Percentiles rank a stretch among this genome's conserved stretches.
phyloP scores from a whole-genome alignment of 208 protist species.

The Blechomonas ayalai region DNA sequence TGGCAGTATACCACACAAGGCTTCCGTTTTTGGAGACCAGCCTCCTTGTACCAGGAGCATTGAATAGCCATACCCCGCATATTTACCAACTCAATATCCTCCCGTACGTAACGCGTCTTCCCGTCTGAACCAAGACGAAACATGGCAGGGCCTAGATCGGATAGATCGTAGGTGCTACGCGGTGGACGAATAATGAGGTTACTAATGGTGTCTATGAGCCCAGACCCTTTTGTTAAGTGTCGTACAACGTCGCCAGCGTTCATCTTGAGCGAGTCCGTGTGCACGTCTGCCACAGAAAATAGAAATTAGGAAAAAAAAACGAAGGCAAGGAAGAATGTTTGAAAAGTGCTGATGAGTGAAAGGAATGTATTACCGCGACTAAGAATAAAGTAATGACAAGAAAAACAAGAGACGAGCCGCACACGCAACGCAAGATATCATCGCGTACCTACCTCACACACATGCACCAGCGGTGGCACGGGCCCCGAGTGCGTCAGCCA shows the following conservation, averaged over 20 bases:
- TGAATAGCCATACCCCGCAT: constrained; percentile 71
- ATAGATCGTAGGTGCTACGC: constrained; percentile 40
- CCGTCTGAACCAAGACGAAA: constrained; percentile 49
- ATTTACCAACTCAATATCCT: constrained; percentile 75
- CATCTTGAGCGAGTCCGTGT: constrained; percentile 12
- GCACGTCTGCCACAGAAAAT: not conserved
- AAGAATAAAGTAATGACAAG: no score
- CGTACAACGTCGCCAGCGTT: constrained; percentile 24
- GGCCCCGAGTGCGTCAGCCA: no score
- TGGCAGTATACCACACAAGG: constrained; percentile 92
- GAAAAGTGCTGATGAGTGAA: no score
- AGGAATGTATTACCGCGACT: no score
- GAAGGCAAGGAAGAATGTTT: not conserved
- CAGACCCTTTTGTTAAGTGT: constrained; percentile 24
- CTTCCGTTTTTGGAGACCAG: constrained; percentile 8
- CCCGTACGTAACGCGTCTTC: constrained; percentile 34
- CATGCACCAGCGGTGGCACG: no score
- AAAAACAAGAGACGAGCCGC: no score
- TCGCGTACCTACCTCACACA: no score
- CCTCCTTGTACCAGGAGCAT: constrained; percentile 79
- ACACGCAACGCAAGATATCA: no score
- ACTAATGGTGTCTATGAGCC: constrained; percentile 66
- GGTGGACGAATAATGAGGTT: constrained; percentile 87
- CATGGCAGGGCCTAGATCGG: constrained; percentile 47
- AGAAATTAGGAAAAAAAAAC: not conserved